These are phyloP conservation scores for Cavenderia fasciculata DNA, from an alignment of 78 protist genomes.

Conservation along the genomic window DNA sequence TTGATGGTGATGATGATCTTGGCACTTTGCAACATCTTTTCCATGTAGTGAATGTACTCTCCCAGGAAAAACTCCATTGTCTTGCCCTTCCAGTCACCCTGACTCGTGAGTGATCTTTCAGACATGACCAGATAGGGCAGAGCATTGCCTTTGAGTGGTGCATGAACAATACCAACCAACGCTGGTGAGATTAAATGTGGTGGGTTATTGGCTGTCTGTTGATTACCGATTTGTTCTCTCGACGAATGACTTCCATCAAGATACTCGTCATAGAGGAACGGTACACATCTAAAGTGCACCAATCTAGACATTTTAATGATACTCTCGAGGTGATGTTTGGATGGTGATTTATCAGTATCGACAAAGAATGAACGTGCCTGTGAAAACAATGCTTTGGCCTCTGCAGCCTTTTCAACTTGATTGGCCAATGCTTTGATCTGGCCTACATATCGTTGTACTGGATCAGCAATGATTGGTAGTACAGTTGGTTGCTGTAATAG, in stretches of 20 bases:
- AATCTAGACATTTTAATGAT: conserved; percentile 69
- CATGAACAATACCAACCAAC: conserved; percentile 56
- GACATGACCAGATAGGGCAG: not conserved
- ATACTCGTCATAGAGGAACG: conserved; percentile 60
- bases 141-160: conserved; percentile 51
- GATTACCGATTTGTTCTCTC: not conserved
- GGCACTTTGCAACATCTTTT: conserved; percentile 31
- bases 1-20: conserved; percentile 44
- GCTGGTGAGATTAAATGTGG: conserved; percentile 50
- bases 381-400: conserved; percentile 53
- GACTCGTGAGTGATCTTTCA: not conserved
- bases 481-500: not conserved
- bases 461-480: conserved; percentile 39
- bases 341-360: conserved; percentile 60
- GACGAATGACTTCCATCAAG: not conserved
- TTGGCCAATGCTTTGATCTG: conserved; percentile 60
- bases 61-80: conserved; percentile 51
- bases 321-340: conserved; percentile 39
- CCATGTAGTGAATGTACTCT: conserved; percentile 73
- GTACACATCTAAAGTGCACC: conserved; percentile 77
- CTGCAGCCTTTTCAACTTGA: conserved; percentile 42
- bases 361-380: conserved; percentile 52
- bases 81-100: conserved; percentile 9
- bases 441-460: conserved; percentile 28
- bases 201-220: not conserved